These are phyloP conservation scores for Castanea crenata DNA, from an alignment of 306 rosid species.

Conservation along the genomic window DNA sequence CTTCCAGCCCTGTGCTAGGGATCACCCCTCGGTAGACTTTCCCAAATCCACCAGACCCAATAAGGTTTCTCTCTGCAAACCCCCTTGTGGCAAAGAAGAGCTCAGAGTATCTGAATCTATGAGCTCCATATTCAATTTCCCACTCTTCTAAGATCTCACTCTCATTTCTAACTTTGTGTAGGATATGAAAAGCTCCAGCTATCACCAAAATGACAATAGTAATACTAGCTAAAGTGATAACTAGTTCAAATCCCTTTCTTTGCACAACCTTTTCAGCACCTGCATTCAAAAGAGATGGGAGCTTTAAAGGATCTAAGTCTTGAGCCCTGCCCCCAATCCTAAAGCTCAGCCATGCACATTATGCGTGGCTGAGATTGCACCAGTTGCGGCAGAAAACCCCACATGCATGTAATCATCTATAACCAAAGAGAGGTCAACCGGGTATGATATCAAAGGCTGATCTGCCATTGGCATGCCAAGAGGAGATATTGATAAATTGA, in stretches of 20 bases:
- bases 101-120: constrained; percentile 28
- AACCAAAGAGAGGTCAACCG: constrained; percentile 20
- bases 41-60: constrained; percentile 40
- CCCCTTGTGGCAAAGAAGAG: constrained; percentile 33
- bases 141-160: constrained; percentile 32
- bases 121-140: constrained; percentile 36
- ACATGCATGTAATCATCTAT: constrained; percentile 25
- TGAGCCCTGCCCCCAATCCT: constrained; percentile 25
- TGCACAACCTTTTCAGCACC: constrained; percentile 2
- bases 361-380: constrained; percentile 24
- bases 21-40: constrained; percentile 34
- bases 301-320: constrained; percentile 14
- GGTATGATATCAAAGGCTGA: constrained; percentile 26
- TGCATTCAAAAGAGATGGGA: constrained; percentile 14
- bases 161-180: constrained; percentile 10
- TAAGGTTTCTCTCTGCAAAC: constrained; percentile 27
- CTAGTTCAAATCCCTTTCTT: constrained; percentile 21
- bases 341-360: constrained; percentile 35
- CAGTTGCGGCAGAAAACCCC: constrained; percentile 39
- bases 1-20: constrained; percentile 28
- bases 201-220: constrained; percentile 8
- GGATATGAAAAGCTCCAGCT: constrained; percentile 9
- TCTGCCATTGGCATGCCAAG: constrained; percentile 23
- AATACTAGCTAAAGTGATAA: constrained; percentile 27
- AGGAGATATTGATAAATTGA: constrained; percentile 23